Base-by-base conservation (phyloP, 1,284 basidiomycete genomes). In the Microstroma glucosiphilum region DNA sequence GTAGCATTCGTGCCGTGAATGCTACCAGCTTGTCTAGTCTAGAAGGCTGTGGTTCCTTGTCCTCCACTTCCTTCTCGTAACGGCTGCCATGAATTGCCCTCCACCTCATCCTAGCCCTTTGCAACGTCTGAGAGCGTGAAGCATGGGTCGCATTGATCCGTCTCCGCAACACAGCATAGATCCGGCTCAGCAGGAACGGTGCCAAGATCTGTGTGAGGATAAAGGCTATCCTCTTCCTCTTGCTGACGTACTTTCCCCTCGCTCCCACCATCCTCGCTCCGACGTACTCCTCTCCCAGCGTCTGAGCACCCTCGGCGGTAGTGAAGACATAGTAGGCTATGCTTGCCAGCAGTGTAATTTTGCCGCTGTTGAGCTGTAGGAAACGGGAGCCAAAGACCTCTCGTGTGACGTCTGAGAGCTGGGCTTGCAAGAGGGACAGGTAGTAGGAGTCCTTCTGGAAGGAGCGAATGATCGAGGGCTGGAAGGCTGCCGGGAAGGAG, bases 201-300 rank as follows among this genome's bases (percentile, higher is more conserved):
- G 70, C 67, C 17, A 80, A 58, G 25, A 79, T 68, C 53, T 80
- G 78, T 6, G 77, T 61, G 1, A 71, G 30, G 17, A 80, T 66
- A 49, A 81, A 76, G 2, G 65, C 59, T 0, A 71, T 57, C 3
- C 80, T 69, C 37, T 70, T 59, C 72, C 76, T 17, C 46, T 53
- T 59, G 46, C 21, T 40, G 13, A 56, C 25, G 25, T 56, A 58
- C 30, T 7, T 40, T n/a, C 51, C 13, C 12, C 43, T 17, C 6
- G 60, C 57, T 25, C 71, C 65, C 41, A 74, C 69, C 61, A 80
- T 79, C 48, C 80, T 69, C 25, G 77, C 72, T 59, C 80, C 79
- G 57, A 80, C 80, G 60, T 81, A 81, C 65, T 81, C 80, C 59
- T 81, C 80, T 0, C 80, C 80, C 6, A 81, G 67, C 19, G 80